These are phyloP conservation scores for Phalaenopsis hybrid DNA, from an alignment of 116 monocot species.

Conservation along the genomic window DNA sequence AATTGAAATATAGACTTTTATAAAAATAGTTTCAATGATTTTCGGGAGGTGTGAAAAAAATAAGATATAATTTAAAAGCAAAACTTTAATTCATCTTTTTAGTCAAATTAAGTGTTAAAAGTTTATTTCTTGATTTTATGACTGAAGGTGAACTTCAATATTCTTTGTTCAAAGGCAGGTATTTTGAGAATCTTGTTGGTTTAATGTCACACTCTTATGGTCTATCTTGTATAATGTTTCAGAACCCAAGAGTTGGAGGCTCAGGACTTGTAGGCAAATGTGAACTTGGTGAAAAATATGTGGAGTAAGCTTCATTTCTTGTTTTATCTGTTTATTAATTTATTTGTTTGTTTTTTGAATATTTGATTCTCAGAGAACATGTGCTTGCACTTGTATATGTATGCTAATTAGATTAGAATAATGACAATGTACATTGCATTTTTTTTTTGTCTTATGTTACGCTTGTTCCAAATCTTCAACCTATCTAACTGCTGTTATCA, in stretches of 20 bases:
- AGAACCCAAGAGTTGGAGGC: conserved; percentile 91
- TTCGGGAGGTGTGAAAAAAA: too few species aligned
- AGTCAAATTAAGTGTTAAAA: not conserved
- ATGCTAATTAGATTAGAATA: not conserved
- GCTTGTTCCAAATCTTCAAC: not conserved
- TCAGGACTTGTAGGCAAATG: conserved; percentile 73
- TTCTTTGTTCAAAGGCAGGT: not conserved
- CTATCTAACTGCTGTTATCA: not conserved
- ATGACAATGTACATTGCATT: not conserved
- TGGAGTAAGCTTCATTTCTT: conserved; percentile 49
- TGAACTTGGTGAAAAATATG: conserved; percentile 35
- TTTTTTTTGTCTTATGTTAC: not conserved
- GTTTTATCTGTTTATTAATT: not conserved
- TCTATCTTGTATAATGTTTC: conserved; percentile 18
- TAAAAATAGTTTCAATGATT: too few species aligned
- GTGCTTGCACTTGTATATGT: not conserved
- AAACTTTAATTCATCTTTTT: too few species aligned
- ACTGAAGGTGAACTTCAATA: not conserved
- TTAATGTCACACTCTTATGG: not conserved
- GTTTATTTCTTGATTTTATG: not conserved
- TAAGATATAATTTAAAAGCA: too few species aligned
- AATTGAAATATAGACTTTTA: too few species aligned
- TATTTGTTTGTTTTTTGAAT: not conserved
- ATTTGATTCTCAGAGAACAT: not conserved
- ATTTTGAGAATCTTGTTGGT: not conserved